Evolutionary conservation across 352 stramenopile species (phyloP).

Genomic region (Phytophthora meadii): DNA sequence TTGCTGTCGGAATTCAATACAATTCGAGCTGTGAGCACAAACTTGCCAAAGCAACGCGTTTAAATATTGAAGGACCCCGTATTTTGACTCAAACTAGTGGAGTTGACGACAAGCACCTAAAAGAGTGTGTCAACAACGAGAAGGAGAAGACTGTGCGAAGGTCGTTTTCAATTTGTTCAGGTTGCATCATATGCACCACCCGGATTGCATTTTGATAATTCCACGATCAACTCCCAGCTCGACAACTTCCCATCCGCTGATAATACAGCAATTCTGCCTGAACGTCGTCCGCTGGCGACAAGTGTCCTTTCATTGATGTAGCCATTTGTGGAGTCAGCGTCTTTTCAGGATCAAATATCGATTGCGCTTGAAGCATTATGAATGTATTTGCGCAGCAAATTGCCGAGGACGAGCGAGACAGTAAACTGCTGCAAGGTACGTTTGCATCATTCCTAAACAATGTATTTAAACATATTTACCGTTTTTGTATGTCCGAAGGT

Average conservation of each 20-base stretch:
- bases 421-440: background rate
- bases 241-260: no score
- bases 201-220: conserved; percentile 8
- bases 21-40: no score
- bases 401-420: conserved; percentile 3
- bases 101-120: no score
- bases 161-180: conserved; percentile 56
- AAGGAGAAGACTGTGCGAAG: conserved; percentile 30
- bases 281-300: no score
- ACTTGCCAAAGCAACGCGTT: no score
- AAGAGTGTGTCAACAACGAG: conserved; percentile 35
- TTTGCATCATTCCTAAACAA: background rate
- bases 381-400: conserved; percentile 10
- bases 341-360: conserved; percentile 23
- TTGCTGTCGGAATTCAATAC: no score
- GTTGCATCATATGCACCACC: conserved; percentile 93
- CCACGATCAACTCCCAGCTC: no score
- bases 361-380: background rate
- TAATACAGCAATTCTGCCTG: no score
- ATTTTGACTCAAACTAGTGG: no score
- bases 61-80: no score
- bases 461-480: background rate
- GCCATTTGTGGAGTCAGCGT: conserved; percentile 15
- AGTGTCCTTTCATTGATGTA: conserved; percentile 21
- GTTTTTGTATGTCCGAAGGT: background rate